Evolutionary conservation across 2,329 filamentous ascomycete species (phyloP).

Genomic region (Cordyceps cicadae): DNA sequence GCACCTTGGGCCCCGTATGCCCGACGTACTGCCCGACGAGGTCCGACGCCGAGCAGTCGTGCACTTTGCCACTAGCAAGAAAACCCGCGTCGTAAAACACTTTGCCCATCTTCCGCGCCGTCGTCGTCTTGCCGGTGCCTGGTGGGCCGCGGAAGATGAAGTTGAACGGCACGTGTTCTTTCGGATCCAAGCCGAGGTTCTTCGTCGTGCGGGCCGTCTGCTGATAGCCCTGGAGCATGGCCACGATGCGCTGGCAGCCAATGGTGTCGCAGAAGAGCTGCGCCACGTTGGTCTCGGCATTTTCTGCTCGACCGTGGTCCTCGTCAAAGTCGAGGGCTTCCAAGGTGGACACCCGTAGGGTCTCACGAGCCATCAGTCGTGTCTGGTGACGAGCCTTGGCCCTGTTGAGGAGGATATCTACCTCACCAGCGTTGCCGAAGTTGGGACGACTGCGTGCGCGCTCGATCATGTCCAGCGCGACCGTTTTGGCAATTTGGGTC

Average conservation of each 20-base stretch:
- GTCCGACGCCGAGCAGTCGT: constrained; percentile 60
- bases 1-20: constrained; percentile 60
- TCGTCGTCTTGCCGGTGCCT: constrained; percentile 67
- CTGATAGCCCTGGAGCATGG: constrained; percentile 47
- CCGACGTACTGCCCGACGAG: constrained; percentile 61
- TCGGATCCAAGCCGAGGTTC: constrained; percentile 19
- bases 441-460: constrained; percentile 55
- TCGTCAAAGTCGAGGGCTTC: constrained; percentile 68
- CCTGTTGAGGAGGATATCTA: constrained; percentile 55
- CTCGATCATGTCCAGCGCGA: constrained; percentile 51
- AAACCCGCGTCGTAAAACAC: constrained; percentile 70
- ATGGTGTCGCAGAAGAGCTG: constrained; percentile 51
- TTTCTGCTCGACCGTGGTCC: constrained; percentile 42
- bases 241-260: constrained; percentile 48
- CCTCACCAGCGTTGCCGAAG: constrained; percentile 68
- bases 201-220: constrained; percentile 28
- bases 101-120: constrained; percentile 64
- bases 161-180: constrained; percentile 50
- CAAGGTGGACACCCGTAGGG: constrained; percentile 48
- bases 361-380: constrained; percentile 17
- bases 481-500: constrained; percentile 41
- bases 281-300: constrained; percentile 32
- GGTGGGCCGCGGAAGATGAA: constrained; percentile 60
- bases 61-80: constrained; percentile 48
- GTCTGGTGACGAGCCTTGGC: constrained; percentile 39